Conservation (phyloP, 2,329 filamentous ascomycete species). For the Madurella fahalii region DNA sequence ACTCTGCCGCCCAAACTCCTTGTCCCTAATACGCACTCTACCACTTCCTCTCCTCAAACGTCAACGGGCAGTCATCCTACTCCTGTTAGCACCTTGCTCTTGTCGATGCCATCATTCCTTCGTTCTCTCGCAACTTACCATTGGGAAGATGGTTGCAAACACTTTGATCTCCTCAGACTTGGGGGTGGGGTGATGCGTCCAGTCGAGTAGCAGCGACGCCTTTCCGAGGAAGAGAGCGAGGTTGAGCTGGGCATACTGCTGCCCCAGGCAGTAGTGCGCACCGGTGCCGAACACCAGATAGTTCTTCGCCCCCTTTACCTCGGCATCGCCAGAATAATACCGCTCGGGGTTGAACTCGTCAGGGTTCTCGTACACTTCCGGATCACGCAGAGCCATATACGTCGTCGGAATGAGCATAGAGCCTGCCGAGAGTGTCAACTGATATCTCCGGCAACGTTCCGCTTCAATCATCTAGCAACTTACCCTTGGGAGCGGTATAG, state of each 20-base stretch:
- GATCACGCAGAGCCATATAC: constrained; percentile 86
- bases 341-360: constrained; percentile 87
- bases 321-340: constrained; percentile 86
- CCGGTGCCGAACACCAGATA: constrained; percentile 94
- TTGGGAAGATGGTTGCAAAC: constrained; percentile 96
- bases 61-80: constrained; percentile 79
- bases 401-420: constrained; percentile 93
- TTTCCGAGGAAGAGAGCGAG: constrained; percentile 87
- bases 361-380: constrained; percentile 85
- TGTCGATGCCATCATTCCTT: constrained; percentile 2
- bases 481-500: constrained; percentile 89
- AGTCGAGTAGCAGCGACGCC: constrained; percentile 80
- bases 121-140: constrained; percentile 56
- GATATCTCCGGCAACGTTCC: not conserved
- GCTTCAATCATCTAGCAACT: constrained; percentile 19
- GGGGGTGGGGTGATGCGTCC: constrained; percentile 82
- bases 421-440: constrained; percentile 39
- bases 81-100: constrained; percentile 13
- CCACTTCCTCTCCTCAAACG: constrained; percentile 58
- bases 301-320: constrained; percentile 84
- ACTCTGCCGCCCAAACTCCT: not conserved
- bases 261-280: constrained; percentile 93
- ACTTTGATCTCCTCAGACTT: constrained; percentile 93
- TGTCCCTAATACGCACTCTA: constrained; percentile 25
- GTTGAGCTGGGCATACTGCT: constrained; percentile 86